Base-by-base conservation (phyloP, 768 basidiomycete genomes). In the Holtermannia corniformis region DNA sequence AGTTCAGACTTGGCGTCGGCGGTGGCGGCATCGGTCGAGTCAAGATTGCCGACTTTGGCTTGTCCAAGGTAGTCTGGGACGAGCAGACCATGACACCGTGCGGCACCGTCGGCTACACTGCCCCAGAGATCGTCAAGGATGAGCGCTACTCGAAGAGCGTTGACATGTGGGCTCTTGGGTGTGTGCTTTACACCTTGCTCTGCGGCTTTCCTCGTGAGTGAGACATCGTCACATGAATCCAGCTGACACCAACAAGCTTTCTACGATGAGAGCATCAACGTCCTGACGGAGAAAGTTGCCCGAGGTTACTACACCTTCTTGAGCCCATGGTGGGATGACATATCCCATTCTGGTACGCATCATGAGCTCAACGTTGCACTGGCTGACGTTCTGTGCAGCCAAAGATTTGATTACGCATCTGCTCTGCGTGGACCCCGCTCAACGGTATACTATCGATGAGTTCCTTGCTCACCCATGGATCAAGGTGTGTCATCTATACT, bases 151-250 rank as follows among this genome's bases (percentile, higher is more conserved):
- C 62, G 43, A 70, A 72, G 61, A 89, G 86, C 64, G 93, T 97
- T 50, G 95, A 99, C 69, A 96, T 97, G 95, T 99, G 95, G 95
- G 95, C 95, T 1, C 76, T 99, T 32, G 95, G 95, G 40, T 99
- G 95, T 72, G 95, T 99, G n/a, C 78, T 99, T 1, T 99, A 99
- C 75, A 99, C 95, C 1, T 78, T 97, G 1, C 82, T 99, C 19
- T 97, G 95, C 64, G 95, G 95, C 49, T 95, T 96, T 70, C 73
- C 71, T 63, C 70, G 72, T 72, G 51, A 61, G 71, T 71, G 5
- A 2, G 25, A 19, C 43, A n/a, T 16, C 12, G 40, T 24, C 11
- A 22, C 49, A 37, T 19, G 23, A 21, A 37, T 24, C 11, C 24
- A 2, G 16, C 27, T 49, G 25, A 27, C 25, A 5, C 11, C 20